These are phyloP conservation scores for Colletotrichum spinosum DNA, from an alignment of 2,329 filamentous ascomycete species.

Conservation along the genomic window DNA sequence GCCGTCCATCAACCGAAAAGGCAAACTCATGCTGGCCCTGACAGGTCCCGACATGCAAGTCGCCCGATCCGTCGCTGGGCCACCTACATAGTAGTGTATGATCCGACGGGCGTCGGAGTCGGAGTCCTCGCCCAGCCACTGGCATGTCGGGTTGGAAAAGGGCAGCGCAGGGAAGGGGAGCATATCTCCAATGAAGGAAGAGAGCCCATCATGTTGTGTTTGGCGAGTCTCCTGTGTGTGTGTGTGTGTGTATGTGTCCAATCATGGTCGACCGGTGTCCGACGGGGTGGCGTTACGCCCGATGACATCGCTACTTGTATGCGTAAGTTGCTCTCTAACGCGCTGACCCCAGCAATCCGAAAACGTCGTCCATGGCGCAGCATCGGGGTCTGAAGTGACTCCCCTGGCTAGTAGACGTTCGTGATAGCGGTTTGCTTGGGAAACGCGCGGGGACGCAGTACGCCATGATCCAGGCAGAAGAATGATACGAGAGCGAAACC, in stretches of 20 bases:
- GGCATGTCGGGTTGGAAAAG: slow-evolving; percentile 8
- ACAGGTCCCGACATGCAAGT: slow-evolving; percentile 32
- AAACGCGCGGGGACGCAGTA: no score
- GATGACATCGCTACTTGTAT: slow-evolving; percentile 20
- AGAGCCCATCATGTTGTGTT: no score
- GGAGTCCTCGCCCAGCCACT: neutral
- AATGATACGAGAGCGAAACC: neutral
- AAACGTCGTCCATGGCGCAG: no score
- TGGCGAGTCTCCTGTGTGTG: no score
- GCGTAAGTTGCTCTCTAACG: neutral
- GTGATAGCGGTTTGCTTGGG: no score
- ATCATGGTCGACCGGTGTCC: neutral
- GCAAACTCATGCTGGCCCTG: slow-evolving; percentile 27
- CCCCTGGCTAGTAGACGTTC: no score
- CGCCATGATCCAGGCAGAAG: no score
- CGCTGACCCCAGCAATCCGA: neutral
- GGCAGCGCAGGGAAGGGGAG: neutral
- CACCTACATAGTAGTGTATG: neutral
- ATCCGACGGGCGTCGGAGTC: no score
- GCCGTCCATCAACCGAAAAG: slow-evolving; percentile 20
- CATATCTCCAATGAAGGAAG: no score
- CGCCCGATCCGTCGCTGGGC: slow-evolving; percentile 14
- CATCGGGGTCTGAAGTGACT: no score
- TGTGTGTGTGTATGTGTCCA: no score
- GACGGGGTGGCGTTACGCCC: slow-evolving; percentile 28